phyloP scores from a whole-genome alignment of 305 asterid species.

The Euphrasia arctica region DNA sequence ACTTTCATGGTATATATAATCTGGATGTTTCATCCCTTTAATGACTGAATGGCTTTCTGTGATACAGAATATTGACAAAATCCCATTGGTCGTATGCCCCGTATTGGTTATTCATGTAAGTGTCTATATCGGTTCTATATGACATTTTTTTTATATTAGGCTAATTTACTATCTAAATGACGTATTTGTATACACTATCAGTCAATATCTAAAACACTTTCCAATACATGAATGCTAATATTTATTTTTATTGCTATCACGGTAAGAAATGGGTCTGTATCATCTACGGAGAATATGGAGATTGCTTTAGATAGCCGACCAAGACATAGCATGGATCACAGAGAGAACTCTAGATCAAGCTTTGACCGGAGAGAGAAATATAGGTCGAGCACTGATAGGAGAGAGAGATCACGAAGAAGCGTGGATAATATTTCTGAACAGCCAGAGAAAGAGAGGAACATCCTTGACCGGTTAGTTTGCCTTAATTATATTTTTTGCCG shows the following conservation, averaged over 20 bases:
- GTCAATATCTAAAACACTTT: slow-evolving; percentile 16
- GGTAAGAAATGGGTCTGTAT: slow-evolving; percentile 55
- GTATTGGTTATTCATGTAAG: slow-evolving; percentile 96
- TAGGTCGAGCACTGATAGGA: slow-evolving; percentile 63
- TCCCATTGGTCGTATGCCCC: slow-evolving; percentile 84
- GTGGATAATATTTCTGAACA: slow-evolving; percentile 58
- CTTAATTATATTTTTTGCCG: slow-evolving; percentile 36
- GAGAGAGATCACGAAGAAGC: slow-evolving; percentile 58
- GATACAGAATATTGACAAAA: slow-evolving; percentile 92
- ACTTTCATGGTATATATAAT: slow-evolving; percentile 11
- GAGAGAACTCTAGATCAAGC: slow-evolving; percentile 64
- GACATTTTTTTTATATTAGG: slow-evolving; percentile 16
- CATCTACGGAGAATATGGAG: slow-evolving; percentile 44
- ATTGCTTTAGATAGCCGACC: slow-evolving; percentile 68
- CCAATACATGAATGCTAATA: neutral
- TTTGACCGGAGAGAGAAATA: slow-evolving; percentile 64
- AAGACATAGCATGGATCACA: slow-evolving; percentile 67
- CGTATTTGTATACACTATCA: slow-evolving; percentile 7
- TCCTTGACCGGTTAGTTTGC: slow-evolving; percentile 83
- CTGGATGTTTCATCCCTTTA: slow-evolving; percentile 19
- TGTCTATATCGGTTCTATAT: slow-evolving; percentile 20
- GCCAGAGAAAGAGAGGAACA: slow-evolving; percentile 81
- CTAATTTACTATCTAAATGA: slow-evolving; percentile 9
- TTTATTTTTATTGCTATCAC: slow-evolving; percentile 50
- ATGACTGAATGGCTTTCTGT: slow-evolving; percentile 25